Conservation (phyloP, 257 asterid genomes). For the Solanum corneliomulleri region DNA sequence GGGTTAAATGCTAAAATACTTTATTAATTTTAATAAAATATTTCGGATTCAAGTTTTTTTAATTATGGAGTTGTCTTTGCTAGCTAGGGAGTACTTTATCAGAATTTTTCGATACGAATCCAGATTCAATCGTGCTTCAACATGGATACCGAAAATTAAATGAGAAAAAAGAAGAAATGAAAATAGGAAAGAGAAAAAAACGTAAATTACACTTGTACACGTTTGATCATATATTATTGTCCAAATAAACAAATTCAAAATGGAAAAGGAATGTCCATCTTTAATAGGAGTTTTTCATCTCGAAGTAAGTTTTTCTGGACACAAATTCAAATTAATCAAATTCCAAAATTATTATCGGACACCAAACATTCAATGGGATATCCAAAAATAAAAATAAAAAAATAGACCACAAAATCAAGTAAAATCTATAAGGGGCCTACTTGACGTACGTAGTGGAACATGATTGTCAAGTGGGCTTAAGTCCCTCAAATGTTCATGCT, state of each 20-base stretch:
- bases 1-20: too few relatives aligned
- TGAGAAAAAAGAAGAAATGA: too few relatives aligned
- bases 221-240: neutral
- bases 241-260: neutral
- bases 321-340: neutral
- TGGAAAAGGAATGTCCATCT: neutral
- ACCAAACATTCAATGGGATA: neutral
- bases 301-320: fast-evolving
- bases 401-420: neutral
- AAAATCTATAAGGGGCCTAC: neutral
- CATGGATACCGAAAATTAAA: fast-evolving
- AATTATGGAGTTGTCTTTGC: fast-evolving
- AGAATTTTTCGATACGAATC: too few relatives aligned
- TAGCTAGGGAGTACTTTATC: too few relatives aligned
- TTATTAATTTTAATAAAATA: too few relatives aligned
- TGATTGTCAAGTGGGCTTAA: neutral
- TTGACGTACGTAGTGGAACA: neutral
- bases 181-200: neutral
- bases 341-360: fast-evolving
- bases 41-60: too few relatives aligned
- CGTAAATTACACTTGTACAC: neutral
- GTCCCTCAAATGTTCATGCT: neutral
- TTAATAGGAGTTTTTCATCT: neutral
- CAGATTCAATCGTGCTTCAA: too few relatives aligned
- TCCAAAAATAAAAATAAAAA: neutral